A percentile compares a stretch with the other conserved stretches of the same genome.
These are phyloP conservation scores for Teratosphaeria epicoccoides DNA, from an alignment of 2,329 filamentous ascomycete species.

Conservation along the genomic window DNA sequence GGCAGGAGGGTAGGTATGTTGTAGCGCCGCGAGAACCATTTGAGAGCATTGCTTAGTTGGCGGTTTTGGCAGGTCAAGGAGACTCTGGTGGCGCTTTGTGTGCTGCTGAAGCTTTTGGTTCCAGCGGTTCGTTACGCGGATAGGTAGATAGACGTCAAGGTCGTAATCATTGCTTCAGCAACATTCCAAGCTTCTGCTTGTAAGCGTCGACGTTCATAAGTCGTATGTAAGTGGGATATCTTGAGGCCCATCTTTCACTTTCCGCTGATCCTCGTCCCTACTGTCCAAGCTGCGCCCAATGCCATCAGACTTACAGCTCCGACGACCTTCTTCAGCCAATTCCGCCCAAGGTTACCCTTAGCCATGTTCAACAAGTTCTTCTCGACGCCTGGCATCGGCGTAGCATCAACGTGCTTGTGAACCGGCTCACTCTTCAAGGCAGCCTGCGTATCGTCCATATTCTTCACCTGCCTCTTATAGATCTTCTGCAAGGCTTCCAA, in stretches of 20 bases:
- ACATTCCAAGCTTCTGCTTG: too few relatives aligned
- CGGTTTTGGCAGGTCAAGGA: too few relatives aligned
- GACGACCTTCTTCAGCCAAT: constrained; percentile 31
- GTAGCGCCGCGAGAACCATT: too few relatives aligned
- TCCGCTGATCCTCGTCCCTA: background rate
- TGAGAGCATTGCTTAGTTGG: too few relatives aligned
- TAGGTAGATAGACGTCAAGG: too few relatives aligned
- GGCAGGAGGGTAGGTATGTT: too few relatives aligned
- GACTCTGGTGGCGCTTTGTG: too few relatives aligned
- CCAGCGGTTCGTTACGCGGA: too few relatives aligned
- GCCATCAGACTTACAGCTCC: constrained; percentile 31
- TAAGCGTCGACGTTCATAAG: background rate
- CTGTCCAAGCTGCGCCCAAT: constrained; percentile 29
- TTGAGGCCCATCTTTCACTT: background rate
- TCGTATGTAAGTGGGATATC: background rate
- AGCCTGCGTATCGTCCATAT: constrained; percentile 8
- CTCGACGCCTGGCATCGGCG: constrained; percentile 8
- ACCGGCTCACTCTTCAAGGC: constrained; percentile 5
- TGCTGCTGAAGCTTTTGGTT: too few relatives aligned
- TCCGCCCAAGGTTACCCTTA: constrained; percentile 24
- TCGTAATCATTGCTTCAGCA: too few relatives aligned
- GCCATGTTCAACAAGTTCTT: constrained; percentile 20
- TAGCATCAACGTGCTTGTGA: constrained; percentile 22
- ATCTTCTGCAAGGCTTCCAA: constrained; percentile 58
- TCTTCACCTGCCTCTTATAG: constrained; percentile 21